Conservation (phyloP, 208 protist genomes). For the Acanthamoeba castellanii region DNA sequence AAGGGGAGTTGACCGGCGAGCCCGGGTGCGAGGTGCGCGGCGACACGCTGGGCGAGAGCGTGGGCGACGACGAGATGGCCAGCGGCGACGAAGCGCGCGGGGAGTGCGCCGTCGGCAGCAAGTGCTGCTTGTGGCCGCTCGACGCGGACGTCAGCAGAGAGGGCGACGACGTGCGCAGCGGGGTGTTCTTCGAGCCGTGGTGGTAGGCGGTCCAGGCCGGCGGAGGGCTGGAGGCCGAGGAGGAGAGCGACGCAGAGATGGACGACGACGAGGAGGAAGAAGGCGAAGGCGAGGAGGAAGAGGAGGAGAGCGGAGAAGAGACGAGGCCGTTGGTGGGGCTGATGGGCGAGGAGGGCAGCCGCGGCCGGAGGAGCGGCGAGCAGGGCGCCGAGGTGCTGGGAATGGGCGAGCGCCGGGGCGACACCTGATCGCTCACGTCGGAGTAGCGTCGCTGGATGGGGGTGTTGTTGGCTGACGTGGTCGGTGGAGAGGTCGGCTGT, state of each 20-base stretch:
- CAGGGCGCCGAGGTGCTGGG: neutral
- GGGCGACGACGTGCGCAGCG: no score
- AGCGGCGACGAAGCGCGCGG: neutral
- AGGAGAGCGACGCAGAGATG: neutral
- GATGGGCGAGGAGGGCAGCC: no score
- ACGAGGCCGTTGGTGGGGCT: neutral
- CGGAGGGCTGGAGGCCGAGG: neutral
- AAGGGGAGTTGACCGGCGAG: neutral
- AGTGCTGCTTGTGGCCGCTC: neutral
- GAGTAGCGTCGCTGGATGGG: conserved; percentile 24
- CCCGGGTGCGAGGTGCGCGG: neutral
- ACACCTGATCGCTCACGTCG: neutral
- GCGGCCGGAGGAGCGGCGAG: neutral
- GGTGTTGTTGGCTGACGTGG: neutral
- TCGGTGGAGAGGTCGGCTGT: neutral
- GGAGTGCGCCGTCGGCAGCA: neutral
- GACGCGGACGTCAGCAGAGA: neutral
- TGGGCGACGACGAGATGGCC: conserved; percentile 9
- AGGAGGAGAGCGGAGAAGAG: neutral
- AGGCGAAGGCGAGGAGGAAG: neutral
- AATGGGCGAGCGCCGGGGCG: neutral
- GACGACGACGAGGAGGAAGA: conserved; percentile 6
- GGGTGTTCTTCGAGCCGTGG: neutral
- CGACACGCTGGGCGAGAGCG: neutral
- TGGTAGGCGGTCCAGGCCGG: neutral